Evolutionary conservation across 192 early-diverging fungal species (phyloP).

Genomic region (Fimicolochytrium jonesii): DNA sequence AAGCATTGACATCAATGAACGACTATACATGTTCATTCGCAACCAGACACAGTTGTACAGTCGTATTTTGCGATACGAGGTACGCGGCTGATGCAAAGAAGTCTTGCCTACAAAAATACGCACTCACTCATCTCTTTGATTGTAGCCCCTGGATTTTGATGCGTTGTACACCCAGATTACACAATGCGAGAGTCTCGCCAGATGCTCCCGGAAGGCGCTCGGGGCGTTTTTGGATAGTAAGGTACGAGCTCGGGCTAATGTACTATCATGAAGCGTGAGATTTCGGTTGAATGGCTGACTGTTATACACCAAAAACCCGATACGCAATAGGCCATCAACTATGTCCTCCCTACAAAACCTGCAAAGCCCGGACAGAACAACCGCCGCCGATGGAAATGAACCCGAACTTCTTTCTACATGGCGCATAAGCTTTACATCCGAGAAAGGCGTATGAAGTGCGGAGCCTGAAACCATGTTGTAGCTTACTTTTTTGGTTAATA

Average conservation of each 20-base stretch:
- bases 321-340: conserved; percentile 9
- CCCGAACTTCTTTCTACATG: no score
- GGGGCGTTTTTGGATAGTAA: conserved; percentile 20
- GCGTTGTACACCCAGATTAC: conserved; percentile 8
- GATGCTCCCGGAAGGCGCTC: conserved; percentile 14
- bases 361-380: no score
- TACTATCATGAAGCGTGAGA: no score
- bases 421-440: no score
- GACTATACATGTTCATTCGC: conserved; percentile 8
- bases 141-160: conserved; percentile 17
- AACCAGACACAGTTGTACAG: conserved; percentile 4
- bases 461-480: no score
- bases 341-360: conserved; percentile 15
- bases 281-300: no score
- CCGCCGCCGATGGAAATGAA: no score
- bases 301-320: neutral
- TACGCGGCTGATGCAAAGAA: neutral
- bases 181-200: neutral
- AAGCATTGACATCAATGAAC: neutral
- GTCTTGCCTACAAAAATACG: neutral
- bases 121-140: neutral
- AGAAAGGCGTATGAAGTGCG: no score
- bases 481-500: no score
- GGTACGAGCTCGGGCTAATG: no score
- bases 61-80: conserved; percentile 21